Base-by-base conservation (phyloP, 2,329 filamentous ascomycete genomes). In the Trichoderma cornu-damae region DNA sequence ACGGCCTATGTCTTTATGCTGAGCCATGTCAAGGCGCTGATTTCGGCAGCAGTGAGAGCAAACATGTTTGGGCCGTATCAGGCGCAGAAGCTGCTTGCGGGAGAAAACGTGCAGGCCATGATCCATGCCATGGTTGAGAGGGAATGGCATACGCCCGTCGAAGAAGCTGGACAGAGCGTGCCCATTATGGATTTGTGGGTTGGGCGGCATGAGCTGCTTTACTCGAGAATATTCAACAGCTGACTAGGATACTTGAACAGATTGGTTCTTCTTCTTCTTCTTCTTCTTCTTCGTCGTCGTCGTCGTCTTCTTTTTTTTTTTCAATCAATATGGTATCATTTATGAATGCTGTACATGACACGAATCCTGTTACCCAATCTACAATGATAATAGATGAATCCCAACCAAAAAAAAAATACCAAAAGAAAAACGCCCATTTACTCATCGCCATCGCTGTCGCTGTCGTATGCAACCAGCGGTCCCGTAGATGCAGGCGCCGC, bases 221-320 rank as follows among this genome's bases (percentile, higher is more conserved):
- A 94, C 70, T 92, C 88, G 59, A 83, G 89, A 64, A 93, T 94
- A 55, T 94, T 94, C 68, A 94, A 94, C 72, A 92, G 88, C 65
- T 93, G 20, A 60, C 14, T 16, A 11, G 6, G 7, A 37, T 26
- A n/a, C 2, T 20, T n/a, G n/a, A n/a, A n/a, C n/a, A n/a, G n/a
- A n/a, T n/a, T n/a, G n/a, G n/a, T n/a, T n/a, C n/a, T n/a, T n/a
- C n/a, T n/a, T n/a, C n/a, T n/a, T n/a, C n/a, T n/a, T n/a, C n/a
- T n/a, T n/a, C n/a, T n/a, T n/a, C n/a, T n/a, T n/a, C n/a, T n/a
- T n/a, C n/a, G n/a, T n/a, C n/a, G n/a, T n/a, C n/a, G n/a, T n/a
- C n/a, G 7, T 28, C 42, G 7, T 20, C 11, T 16, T 38, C 12
- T 42, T 30, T 20, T 34, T 26, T 9, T 30, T 24, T n/a, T 30